Evolutionary conservation across 208 protist genomes (phyloP).

Genomic region (Vickermania ingenoplastis): DNA sequence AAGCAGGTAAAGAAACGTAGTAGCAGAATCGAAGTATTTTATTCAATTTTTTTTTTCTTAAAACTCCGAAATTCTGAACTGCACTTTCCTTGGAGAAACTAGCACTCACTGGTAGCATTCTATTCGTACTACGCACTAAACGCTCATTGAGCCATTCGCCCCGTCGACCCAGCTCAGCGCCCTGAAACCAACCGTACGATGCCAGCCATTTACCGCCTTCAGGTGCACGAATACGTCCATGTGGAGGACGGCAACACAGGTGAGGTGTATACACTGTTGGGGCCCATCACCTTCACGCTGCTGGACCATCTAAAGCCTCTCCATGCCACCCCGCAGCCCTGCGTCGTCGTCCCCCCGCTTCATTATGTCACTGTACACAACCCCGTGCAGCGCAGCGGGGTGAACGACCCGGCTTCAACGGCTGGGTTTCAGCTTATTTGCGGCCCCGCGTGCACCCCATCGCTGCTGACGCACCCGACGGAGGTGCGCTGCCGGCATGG

Average conservation of each 20-base stretch:
- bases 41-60: no score
- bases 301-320: slow-evolving; percentile 53
- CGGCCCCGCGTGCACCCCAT: neutral
- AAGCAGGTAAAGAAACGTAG: no score
- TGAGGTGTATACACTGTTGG: slow-evolving; percentile 67
- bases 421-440: neutral
- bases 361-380: slow-evolving; percentile 86
- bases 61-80: no score
- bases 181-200: no score
- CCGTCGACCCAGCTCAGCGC: no score
- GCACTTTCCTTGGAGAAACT: no score
- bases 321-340: slow-evolving; percentile 20
- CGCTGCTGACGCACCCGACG: neutral
- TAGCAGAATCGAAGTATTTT: no score
- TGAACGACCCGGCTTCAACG: neutral
- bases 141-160: no score
- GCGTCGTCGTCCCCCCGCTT: slow-evolving; percentile 70
- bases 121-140: no score
- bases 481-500: neutral
- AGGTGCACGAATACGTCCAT: slow-evolving; percentile 74
- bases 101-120: no score
- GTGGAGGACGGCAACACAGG: slow-evolving; percentile 79
- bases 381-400: slow-evolving; percentile 38
- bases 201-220: slow-evolving; percentile 37
- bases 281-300: slow-evolving; percentile 79